Evolutionary conservation across 345 rosid species (phyloP), one percentile per base, ranked within the genome.

Genomic region (Populus euphratica): DNA sequence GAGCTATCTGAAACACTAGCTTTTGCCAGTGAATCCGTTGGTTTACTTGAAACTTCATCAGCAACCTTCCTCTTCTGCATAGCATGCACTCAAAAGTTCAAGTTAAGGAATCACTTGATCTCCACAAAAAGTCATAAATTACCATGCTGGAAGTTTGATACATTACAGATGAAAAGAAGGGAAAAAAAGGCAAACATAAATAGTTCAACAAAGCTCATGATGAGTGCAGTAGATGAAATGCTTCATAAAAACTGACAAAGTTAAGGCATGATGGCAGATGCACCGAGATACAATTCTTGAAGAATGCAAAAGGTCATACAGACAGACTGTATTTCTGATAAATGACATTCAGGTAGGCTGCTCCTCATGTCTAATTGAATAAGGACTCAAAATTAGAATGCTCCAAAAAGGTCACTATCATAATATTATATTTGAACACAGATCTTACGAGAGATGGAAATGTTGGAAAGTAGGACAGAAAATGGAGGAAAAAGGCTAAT

Each of bases 61-160:
- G 86, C 77, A 38, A 79, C 73, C 85, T 88, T 91, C 80, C 88
- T 86, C 82, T 81, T 88, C 94, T 91, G 87, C 79, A 77, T n/a
- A 36, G 8, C 67, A 68, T 5, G 36, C 38, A 73, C 17, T 49
- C 6, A 9, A 54, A 54, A 52, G 52, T 31, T 73, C 47, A 16
- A 75, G 79, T 69, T 47, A 65, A 52, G 23, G 12, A 64, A 43
- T 17, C 23, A 2, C 27, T 35, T 68, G 18, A 17, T 27, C 20
- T 17, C 21, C 69, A 33, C 21, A 13, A 17, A 29, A 14, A 66
- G 31, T 16, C 10, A 66, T 31, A 35, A 66, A 31, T 27, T 66
- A 18, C 33, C 36, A 35, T 16, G 10, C 17, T 8, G n/a, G 41
- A 66, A 18, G n/a, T 27, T 63, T 18, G 7, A 66, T 43, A 2